Evolutionary conservation across 495 filamentous ascomycete species (phyloP).

Genomic region (Penicillium paxilli): DNA sequence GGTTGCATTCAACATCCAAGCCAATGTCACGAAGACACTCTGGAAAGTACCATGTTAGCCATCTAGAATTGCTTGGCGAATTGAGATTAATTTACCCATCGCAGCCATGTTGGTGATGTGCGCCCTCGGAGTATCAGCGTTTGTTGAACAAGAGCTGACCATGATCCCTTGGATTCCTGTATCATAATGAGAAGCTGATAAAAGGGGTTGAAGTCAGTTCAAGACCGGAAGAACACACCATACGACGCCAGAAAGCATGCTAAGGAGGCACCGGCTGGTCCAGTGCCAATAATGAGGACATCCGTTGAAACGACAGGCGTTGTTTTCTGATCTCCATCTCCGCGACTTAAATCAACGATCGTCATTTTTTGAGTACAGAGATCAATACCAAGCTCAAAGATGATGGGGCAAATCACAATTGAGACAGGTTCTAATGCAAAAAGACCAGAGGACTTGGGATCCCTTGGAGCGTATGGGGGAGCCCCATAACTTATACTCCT

Average conservation of each 20-base stretch:
- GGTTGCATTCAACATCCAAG: slow-evolving; percentile 43
- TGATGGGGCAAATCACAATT: background rate
- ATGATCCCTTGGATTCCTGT: slow-evolving; percentile 49
- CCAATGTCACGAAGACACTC: slow-evolving; percentile 60
- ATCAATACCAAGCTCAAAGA: background rate
- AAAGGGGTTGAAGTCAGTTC: background rate
- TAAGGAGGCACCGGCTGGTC: slow-evolving; percentile 54
- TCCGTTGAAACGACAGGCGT: slow-evolving; percentile 27
- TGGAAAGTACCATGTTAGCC: too few species aligned
- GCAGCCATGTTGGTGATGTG: slow-evolving; percentile 58
- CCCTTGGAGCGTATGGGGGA: background rate
- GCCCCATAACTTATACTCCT: background rate
- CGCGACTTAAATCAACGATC: slow-evolving; percentile 9
- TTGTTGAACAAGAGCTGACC: slow-evolving; percentile 44
- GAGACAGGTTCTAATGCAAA: background rate
- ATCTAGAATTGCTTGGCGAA: too few species aligned
- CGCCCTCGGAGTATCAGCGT: slow-evolving; percentile 52
- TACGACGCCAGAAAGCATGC: slow-evolving; percentile 56
- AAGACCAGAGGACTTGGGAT: background rate
- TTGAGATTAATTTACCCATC: slow-evolving; percentile 31
- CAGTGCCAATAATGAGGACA: slow-evolving; percentile 55
- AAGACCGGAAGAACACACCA: slow-evolving; percentile 29
- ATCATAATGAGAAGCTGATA: background rate
- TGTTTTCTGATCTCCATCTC: background rate
- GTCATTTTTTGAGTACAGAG: slow-evolving; percentile 3